Conservation (phyloP, 495 filamentous ascomycete genomes). For the Annulohypoxylon bovei region DNA sequence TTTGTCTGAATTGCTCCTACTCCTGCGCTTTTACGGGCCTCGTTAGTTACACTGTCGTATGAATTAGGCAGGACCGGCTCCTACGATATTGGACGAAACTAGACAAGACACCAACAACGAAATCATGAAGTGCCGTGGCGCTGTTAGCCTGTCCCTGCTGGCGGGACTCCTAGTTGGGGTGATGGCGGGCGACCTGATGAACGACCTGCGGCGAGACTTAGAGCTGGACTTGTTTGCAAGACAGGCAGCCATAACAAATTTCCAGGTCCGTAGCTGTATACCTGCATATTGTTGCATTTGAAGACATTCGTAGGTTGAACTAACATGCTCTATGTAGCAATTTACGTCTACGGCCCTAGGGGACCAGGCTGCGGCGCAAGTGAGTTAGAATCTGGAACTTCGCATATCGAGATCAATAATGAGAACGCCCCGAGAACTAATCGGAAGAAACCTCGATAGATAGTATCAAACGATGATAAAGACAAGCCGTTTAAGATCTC, state of each 20-base stretch:
- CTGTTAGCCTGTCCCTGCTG: slow-evolving; percentile 29
- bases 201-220: slow-evolving; percentile 39
- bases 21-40: too few relatives aligned
- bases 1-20: neutral
- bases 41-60: neutral
- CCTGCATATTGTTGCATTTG: neutral
- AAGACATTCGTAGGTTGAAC: neutral
- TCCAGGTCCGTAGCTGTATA: slow-evolving; percentile 25
- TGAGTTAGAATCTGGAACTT: neutral
- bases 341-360: slow-evolving; percentile 23
- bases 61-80: neutral
- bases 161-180: slow-evolving; percentile 29
- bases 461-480: slow-evolving; percentile 21
- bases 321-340: slow-evolving; percentile 8
- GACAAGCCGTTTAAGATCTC: slow-evolving; percentile 55
- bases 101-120: slow-evolving; percentile 1
- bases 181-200: slow-evolving; percentile 24
- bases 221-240: slow-evolving; percentile 35
- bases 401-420: neutral
- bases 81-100: neutral
- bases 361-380: slow-evolving; percentile 14
- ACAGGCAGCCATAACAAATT: slow-evolving; percentile 19
- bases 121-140: slow-evolving; percentile 30
- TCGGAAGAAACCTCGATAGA: neutral
- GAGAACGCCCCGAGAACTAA: neutral